Evolutionary conservation across 1,139 yeast genomes (phyloP), one percentile per base, ranked within the genome.

Genomic region (Suhomyces taliae): DNA sequence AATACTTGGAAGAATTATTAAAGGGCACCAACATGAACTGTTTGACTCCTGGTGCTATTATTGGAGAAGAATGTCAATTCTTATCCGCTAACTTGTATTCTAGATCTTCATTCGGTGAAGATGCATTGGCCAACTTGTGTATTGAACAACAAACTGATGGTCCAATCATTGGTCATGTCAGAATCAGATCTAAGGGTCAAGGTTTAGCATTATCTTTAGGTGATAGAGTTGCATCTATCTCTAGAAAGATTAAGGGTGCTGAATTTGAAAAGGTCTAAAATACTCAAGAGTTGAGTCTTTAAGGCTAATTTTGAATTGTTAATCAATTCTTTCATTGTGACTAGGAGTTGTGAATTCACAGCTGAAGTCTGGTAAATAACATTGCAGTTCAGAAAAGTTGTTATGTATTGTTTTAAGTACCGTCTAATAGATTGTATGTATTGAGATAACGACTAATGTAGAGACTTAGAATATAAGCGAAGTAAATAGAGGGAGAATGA

Each of bases 171-270:
- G 99, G 99, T 9, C 97, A 91, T 63, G 96, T 93, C 40, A 85
- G 99, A 71, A 91, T 95, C 61, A 83, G 99, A 71, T 88, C 97
- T 33, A 93, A 93, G 81, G 97, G 98, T 29, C 99, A 95, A 75
- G 99, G 99, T 4, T 79, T 95, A 57, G 99, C 99, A 11, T 76
- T 95, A 55, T 86, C 96, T 5, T 77, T 95, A 60, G 99, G 99
- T 55, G 99, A 95, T 64, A 83, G 91, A 59, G 95, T 90, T 48
- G 95, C 97, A 27, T 77, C 87, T 36, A 84, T 81, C 69, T 79
- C 90, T 27, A 81, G 87, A 58, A 83, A 82, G 65, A 69, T 66
- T 27, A 70, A 69, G 52, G 58, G 57, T 33, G 59, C 65, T 14
- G 50, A 41, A 14, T 45, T 54, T 34, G 37, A 27, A 15, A 44